These are phyloP conservation scores for Neltuma alba DNA, from an alignment of 306 rosid species.

Conservation along the genomic window DNA sequence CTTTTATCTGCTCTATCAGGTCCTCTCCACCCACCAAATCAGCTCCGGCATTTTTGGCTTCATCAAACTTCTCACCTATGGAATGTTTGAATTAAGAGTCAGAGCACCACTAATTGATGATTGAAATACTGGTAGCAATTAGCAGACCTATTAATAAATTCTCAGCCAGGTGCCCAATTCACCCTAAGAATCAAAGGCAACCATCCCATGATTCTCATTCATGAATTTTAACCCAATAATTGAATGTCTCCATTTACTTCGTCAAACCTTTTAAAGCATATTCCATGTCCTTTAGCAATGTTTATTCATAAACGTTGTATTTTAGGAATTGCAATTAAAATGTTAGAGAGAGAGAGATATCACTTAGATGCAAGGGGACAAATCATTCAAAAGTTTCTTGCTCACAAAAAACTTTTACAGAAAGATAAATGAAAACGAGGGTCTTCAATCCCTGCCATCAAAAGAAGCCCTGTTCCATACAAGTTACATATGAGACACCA, in stretches of 20 bases:
- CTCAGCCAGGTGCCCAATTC: neutral
- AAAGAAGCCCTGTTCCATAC: neutral
- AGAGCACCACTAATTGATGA: slow-evolving; percentile 27
- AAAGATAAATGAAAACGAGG: neutral
- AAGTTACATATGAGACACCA: neutral
- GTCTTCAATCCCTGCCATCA: neutral
- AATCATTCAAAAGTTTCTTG: neutral
- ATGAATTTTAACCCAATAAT: neutral
- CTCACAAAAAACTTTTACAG: neutral
- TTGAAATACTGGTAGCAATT: neutral
- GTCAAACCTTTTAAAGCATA: neutral
- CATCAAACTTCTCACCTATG: slow-evolving; percentile 91
- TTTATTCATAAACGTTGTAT: neutral
- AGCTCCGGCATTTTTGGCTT: slow-evolving; percentile 97
- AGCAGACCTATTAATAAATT: slow-evolving; percentile 15
- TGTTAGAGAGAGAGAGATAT: neutral
- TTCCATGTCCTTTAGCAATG: slow-evolving; percentile 6
- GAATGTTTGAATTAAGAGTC: slow-evolving; percentile 28
- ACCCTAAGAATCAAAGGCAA: neutral
- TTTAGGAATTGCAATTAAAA: slow-evolving; percentile 6
- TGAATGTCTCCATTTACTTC: neutral
- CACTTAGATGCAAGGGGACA: neutral
- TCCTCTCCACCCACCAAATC: slow-evolving; percentile 99
- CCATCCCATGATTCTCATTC: slow-evolving; percentile 3
- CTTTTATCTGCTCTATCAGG: slow-evolving; percentile 95